Evolutionary conservation across 768 basidiomycete genomes (phyloP), one percentile per base, ranked within the genome.

Genomic region (Asterophora parasitica): DNA sequence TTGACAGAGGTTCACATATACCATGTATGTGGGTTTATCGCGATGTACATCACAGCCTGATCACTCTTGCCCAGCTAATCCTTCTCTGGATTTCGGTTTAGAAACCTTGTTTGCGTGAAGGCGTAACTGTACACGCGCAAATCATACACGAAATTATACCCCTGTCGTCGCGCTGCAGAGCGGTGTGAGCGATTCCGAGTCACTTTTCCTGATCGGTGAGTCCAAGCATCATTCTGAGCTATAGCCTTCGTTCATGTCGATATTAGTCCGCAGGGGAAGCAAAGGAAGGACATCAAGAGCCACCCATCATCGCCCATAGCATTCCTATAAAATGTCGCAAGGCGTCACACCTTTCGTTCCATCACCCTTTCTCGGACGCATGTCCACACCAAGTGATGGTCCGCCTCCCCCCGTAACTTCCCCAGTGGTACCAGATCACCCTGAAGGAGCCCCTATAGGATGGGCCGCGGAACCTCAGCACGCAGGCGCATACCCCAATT

Each of bases 401-500:
- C 16, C 70, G 60, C n/a, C n/a, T n/a, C n/a, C 37, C 4, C 45
- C 52, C 26, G 19, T 54, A 35, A 59, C 56, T 10, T 68, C 70
- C 27, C 71, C 71, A 3, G 55, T 59, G n/a, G 54, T 70, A 27
- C 71, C 69, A 27, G 38, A 61, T 3, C 49, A 45, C 19, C 46
- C 52, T 16, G 20, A 27, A 23, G 56, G 55, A 13, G 53, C 56
- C 16, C 62, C 65, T 7, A 61, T 65, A 1, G 40, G 57, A 19
- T 74, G 73, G 73, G 56, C 62, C 7, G 49, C 61, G 7, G 57
- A 61, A 6, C 61, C 67, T 36, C 68, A 64, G 46, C 56, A 61
- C 1, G 61, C 69, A 0, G 64, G 61, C 37, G 57, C 59, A 37
- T 75, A 71, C 46, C 71, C 73, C 8, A 61, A 59, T 30, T 74